Base-by-base conservation (phyloP, 257 asterid species). In the Primulina tabacum region DNA sequence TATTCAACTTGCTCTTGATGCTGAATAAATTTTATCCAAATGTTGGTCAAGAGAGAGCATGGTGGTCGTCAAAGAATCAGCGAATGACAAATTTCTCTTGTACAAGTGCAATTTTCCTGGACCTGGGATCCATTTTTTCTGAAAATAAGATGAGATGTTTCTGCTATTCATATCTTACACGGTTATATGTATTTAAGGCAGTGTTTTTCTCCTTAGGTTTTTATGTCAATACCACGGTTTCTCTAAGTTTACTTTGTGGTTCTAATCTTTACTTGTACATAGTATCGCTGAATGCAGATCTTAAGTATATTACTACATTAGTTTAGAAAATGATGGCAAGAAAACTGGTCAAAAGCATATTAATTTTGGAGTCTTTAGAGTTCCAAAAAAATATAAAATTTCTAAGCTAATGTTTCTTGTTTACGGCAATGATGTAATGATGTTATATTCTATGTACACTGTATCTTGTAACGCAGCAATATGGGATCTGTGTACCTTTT, bases 81-180 rank as follows among this genome's bases (percentile, higher is more conserved):
- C 30, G 8, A 57, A 16, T 20, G 29, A 12, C 7, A 60, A 26
- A 60, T 34, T 60, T 26, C 32, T 32, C 34, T 32, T 32, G 64
- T 18, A 60, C 17, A 26, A 24, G 18, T 28, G 28, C 62, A 7
- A 12, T 12, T 58, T 58, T 14, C 33, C 16, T 7, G 30, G 62
- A 21, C 34, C 62, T 20, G 24, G 21, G 62, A 57, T 8, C 62
- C 26, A 7, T 20, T 68, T 85, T 73, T 64, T 78, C 83, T 58
- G 83, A 78, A 75, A 76, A 79, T 17, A 32, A 32, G 34, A 32
- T 32, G 34, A 32, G 34, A 16, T 60, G 20, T 26, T 24, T 60
- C 64, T 26, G 40, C 40, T 35, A 35, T 35, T 35, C 10, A 35
- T 35, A 8, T 35, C 40, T 35, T 35, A 35, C 40, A 35, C 40